phyloP scores from a whole-genome alignment of 306 rosid species.

The Cercis canadensis region DNA sequence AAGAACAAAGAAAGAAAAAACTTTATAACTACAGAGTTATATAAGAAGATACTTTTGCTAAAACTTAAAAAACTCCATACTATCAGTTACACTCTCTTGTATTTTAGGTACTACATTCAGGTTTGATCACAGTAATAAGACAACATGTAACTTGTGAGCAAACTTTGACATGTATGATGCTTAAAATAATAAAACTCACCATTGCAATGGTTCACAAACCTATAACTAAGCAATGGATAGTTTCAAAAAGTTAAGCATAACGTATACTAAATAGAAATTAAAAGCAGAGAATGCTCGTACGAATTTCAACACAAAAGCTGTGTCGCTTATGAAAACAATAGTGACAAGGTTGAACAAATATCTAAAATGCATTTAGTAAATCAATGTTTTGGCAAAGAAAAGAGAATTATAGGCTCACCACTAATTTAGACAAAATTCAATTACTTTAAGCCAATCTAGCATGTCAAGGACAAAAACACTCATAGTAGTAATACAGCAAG shows the following conservation, averaged over 20 bases:
- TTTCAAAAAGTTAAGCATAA: not conserved
- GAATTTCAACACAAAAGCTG: constrained; percentile 5
- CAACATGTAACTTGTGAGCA: not conserved
- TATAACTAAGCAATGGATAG: constrained; percentile 6
- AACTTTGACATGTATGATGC: constrained; percentile 1
- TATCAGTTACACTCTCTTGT: constrained; percentile 11
- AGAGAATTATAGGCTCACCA: not conserved
- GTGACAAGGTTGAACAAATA: not conserved
- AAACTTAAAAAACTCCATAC: not conserved
- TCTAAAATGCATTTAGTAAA: not conserved
- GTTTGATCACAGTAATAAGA: constrained; percentile 14
- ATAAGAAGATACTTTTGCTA: constrained; percentile 9
- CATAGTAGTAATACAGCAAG: constrained; percentile 7
- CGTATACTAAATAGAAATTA: constrained; percentile 4
- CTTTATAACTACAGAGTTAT: not conserved
- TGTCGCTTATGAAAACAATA: constrained; percentile 14
- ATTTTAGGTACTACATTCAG: constrained; percentile 2
- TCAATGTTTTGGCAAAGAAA: constrained; percentile 3
- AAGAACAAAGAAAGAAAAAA: constrained; percentile 14
- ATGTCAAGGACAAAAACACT: constrained; percentile 14
- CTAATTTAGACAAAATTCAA: constrained; percentile 23
- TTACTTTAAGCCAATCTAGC: constrained; percentile 5
- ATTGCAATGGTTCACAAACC: constrained; percentile 10
- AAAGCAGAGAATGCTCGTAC: not conserved
- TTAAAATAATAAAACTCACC: constrained; percentile 7